Evolutionary conservation across 306 rosid genomes (phyloP).

Genomic region (Castanea crenata): DNA sequence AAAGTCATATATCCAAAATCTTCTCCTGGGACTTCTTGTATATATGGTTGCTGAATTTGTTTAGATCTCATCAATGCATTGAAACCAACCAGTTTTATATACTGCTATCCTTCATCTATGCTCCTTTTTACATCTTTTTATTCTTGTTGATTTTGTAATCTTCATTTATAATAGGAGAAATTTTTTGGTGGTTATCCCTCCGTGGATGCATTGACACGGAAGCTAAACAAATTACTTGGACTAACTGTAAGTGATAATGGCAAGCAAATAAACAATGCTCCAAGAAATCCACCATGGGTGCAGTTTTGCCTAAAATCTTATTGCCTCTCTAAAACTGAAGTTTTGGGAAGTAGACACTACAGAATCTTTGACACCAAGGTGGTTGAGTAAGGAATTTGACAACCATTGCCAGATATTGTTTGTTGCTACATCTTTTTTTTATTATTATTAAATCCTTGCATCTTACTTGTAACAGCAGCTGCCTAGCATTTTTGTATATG

Average conservation of each 20-base stretch:
- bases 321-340: constrained; percentile 19
- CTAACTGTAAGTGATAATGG: constrained; percentile 9
- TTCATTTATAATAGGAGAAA: constrained; percentile 35
- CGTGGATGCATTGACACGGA: constrained; percentile 22
- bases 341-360: constrained; percentile 33
- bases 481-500: not conserved
- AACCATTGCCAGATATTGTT: not conserved
- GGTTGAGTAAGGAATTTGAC: not conserved
- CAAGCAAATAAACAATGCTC: not conserved
- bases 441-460: not conserved
- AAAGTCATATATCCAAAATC: not conserved
- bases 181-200: constrained; percentile 51
- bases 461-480: not conserved
- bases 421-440: not conserved
- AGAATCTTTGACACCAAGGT: constrained; percentile 50
- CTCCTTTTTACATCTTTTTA: not conserved
- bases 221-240: constrained; percentile 54
- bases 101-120: not conserved
- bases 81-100: not conserved
- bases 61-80: not conserved
- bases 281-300: constrained; percentile 80
- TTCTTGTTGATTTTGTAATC: not conserved
- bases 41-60: not conserved
- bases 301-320: constrained; percentile 51
- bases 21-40: not conserved